phyloP scores from a whole-genome alignment of 2,329 filamentous ascomycete genomes.

The Stagonosporopsis rhizophila region DNA sequence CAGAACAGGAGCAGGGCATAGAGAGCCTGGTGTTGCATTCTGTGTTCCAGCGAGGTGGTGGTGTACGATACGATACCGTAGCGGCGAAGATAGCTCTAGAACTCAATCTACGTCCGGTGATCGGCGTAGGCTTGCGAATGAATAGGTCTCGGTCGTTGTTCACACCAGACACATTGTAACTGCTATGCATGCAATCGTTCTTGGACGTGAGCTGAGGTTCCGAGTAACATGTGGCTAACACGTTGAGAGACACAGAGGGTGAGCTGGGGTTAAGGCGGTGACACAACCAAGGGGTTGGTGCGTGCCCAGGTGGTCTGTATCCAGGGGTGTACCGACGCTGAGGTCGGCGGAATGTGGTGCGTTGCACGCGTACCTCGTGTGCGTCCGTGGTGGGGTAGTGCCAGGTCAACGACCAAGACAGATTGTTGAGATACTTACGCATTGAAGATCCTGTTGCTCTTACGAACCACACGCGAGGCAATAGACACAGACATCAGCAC shows the following conservation, averaged over 20 bases:
- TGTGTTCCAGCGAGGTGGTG: neutral
- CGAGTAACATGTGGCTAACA: neutral
- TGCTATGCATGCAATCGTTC: neutral
- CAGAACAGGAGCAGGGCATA: slow-evolving; percentile 27
- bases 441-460: neutral
- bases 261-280: neutral
- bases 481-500: neutral
- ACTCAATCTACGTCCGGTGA: neutral
- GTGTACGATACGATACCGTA: slow-evolving; percentile 18
- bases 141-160: neutral
- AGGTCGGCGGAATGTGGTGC: neutral
- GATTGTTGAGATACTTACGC: neutral
- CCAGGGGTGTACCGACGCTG: neutral
- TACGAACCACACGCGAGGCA: neutral
- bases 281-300: neutral
- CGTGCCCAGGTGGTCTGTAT: neutral
- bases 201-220: neutral
- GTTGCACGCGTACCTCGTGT: slow-evolving; percentile 2
- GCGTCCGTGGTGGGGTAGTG: neutral
- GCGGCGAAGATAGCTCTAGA: neutral
- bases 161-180: neutral
- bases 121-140: neutral
- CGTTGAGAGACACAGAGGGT: neutral
- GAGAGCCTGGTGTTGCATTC: neutral
- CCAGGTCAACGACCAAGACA: neutral